Conservation (phyloP, 495 filamentous ascomycete species). For the Aspergillus coremiiformis region DNA sequence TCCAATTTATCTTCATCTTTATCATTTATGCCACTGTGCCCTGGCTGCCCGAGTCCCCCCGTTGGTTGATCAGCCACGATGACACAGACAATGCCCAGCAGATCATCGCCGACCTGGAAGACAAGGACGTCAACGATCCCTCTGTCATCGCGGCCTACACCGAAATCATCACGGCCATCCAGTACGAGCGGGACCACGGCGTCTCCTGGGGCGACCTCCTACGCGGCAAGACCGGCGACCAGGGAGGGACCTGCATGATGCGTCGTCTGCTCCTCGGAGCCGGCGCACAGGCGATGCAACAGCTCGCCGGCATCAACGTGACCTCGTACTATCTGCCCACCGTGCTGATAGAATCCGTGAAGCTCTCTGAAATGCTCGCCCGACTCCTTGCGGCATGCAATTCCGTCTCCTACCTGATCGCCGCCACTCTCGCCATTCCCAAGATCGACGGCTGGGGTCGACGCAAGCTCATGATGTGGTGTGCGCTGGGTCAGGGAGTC, state of each 20-base stretch:
- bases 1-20: constrained; percentile 50
- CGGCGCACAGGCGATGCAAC: constrained; percentile 48
- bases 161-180: constrained; percentile 38
- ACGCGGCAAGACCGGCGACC: constrained; percentile 23
- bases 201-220: constrained; percentile 41
- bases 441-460: constrained; percentile 47
- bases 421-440: background rate
- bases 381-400: constrained; percentile 17
- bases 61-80: constrained; percentile 42
- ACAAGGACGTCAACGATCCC: constrained; percentile 35
- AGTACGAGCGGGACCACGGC: constrained; percentile 41
- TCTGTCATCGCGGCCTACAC: constrained; percentile 35
- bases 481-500: constrained; percentile 41
- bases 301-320: constrained; percentile 42
- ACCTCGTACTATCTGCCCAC: constrained; percentile 41
- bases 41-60: constrained; percentile 50
- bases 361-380: constrained; percentile 35
- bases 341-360: constrained; percentile 44
- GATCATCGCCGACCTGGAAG: constrained; percentile 43
- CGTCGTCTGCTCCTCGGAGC: constrained; percentile 42
- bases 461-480: constrained; percentile 52
- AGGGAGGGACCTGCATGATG: constrained; percentile 35
- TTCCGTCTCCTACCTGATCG: constrained; percentile 3
- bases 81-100: constrained; percentile 36
- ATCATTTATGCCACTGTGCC: constrained; percentile 42